These are phyloP conservation scores for Syncephalastrum contaminatum DNA, from an alignment of 371 early-diverging fungal species.

Conservation along the genomic window DNA sequence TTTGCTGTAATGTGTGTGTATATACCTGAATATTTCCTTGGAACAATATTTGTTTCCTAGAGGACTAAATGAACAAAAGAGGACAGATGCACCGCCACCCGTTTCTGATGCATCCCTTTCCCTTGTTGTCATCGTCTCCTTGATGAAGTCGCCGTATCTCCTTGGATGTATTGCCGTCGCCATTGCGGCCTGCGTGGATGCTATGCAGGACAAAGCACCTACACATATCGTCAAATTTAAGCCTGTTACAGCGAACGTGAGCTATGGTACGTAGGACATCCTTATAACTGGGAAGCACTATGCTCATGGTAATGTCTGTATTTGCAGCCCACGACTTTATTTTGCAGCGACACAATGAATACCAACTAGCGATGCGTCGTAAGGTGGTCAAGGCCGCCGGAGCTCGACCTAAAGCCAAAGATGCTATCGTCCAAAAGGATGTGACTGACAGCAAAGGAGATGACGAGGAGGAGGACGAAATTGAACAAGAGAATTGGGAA, in stretches of 20 bases:
- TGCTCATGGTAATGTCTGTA: neutral
- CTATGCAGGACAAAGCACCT: neutral
- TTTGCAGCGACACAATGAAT: constrained; percentile 3
- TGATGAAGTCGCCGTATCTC: no score
- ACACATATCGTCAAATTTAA: constrained; percentile 27
- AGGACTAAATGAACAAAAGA: no score
- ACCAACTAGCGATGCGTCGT: constrained; percentile 1
- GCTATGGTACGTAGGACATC: constrained; percentile 5
- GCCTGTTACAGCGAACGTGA: neutral
- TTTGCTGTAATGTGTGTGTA: no score
- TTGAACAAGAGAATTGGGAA: neutral
- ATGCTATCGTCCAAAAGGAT: neutral
- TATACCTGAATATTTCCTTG: no score
- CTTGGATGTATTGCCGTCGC: neutral
- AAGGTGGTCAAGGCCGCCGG: no score
- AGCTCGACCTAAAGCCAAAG: no score
- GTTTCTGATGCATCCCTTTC: no score
- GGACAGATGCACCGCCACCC: no score
- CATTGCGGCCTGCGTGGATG: neutral
- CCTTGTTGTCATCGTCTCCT: no score
- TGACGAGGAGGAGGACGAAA: constrained; percentile 6
- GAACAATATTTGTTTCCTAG: no score
- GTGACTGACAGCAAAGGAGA: neutral
- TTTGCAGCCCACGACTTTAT: constrained; percentile 10
- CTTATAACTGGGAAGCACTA: neutral